Percentiles rank a stretch among this genome's conserved stretches.
Evolutionary conservation across 2,329 filamentous ascomycete genomes (phyloP).

Genomic region (Madurella mycetomatis): DNA sequence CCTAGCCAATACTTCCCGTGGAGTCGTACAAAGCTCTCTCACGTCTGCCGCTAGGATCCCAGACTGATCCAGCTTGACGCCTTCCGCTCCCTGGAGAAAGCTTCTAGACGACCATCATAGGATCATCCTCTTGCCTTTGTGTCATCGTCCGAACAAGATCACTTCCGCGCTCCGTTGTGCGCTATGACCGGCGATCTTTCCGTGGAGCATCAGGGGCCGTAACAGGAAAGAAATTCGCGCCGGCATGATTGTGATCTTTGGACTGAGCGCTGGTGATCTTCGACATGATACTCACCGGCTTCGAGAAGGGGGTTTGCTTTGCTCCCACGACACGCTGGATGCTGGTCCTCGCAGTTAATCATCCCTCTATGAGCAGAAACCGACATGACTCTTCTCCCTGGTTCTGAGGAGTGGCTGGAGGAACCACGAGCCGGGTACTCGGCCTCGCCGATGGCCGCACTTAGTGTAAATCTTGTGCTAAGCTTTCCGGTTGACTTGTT

Average conservation of each 20-base stretch:
- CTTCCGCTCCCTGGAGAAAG: constrained; percentile 1
- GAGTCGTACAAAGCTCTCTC: too few species aligned
- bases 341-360: background rate
- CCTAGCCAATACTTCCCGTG: too few species aligned
- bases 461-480: background rate
- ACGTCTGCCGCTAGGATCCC: too few species aligned
- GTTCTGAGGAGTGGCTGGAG: too few species aligned
- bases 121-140: background rate
- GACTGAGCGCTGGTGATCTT: constrained; percentile 18
- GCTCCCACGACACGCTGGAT: background rate
- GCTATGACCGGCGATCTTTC: background rate
- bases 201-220: background rate
- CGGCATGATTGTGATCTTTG: constrained; percentile 20
- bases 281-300: constrained; percentile 23
- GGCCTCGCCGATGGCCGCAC: too few species aligned
- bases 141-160: constrained; percentile 9
- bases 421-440: too few species aligned
- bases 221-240: background rate
- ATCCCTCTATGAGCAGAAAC: background rate
- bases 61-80: too few species aligned
- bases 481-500: background rate
- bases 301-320: background rate
- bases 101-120: constrained; percentile 14
- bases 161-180: background rate
- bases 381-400: too few species aligned